Evolutionary conservation across 768 basidiomycete species (phyloP), one percentile per base, ranked within the genome.

Genomic region (Rhodotorula taiwanensis): DNA sequence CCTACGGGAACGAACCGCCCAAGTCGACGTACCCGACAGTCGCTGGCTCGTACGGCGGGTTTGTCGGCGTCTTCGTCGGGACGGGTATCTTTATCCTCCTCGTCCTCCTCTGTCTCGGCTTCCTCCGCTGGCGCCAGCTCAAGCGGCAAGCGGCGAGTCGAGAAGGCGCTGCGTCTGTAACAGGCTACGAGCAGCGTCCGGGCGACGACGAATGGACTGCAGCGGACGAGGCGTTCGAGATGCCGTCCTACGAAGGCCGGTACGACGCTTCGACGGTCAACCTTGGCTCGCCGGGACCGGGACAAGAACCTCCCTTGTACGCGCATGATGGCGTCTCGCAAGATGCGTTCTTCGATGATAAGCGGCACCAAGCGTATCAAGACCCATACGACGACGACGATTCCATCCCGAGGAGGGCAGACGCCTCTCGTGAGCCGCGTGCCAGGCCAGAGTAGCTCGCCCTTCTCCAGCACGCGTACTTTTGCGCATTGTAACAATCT

Each of bases 21-120:
- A 51, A 34, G 2, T 69, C 67, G 18, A 69, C 62, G 14, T 69
- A 69, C 57, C 63, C 67, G 7, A 69, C 58, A 39, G 54, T 69
- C 23, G 60, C 52, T 8, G 67, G 67, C 28, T 49, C 59, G 27
- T 61, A 61, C 48, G 60, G 60, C 43, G 67, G 67, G 13, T 69
- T 69, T 45, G 62, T 65, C 48, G 63, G 63, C 34, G 55, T 69
- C 30, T 48, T 69, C n/a, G 56, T 58, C 59, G 67, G 33, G 14
- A 48, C 25, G 2, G 59, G 59, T 41, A 41, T 69, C 48, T 27
- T 59, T 52, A 21, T 56, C 34, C 50, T 68, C 45, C 6, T 55
- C 58, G 39, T 63, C 54, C 39, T 68, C 30, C 30, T 44, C 25
- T 23, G 27, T 41, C 42, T 64, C 58, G 33, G 27, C 27, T 31